A percentile compares a stretch with the other conserved stretches of the same genome.
Conservation (phyloP, 495 filamentous ascomycete genomes). For the Tuber microsphaerosporum region DNA sequence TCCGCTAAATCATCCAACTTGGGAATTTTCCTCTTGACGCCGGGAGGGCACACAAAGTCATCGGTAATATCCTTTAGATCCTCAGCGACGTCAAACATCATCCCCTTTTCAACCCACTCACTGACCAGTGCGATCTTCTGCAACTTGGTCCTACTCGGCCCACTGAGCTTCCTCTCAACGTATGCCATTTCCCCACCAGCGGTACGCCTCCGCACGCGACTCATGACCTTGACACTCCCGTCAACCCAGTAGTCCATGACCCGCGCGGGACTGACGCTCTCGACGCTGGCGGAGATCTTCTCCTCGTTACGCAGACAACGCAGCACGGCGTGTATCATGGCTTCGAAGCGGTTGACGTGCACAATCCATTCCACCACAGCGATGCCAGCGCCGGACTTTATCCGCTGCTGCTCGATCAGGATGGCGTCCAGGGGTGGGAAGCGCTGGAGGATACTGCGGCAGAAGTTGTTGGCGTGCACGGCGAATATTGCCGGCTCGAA, state of each 20-base stretch:
- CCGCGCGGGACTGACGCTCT: slow-evolving; percentile 22
- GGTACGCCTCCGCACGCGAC: slow-evolving; percentile 39
- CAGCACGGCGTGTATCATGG: slow-evolving; percentile 77
- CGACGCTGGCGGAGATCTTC: slow-evolving; percentile 15
- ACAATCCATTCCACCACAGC: slow-evolving; percentile 83
- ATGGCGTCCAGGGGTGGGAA: slow-evolving; percentile 59
- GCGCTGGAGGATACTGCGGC: slow-evolving; percentile 50
- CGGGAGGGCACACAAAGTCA: slow-evolving; percentile 18
- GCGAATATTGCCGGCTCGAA: slow-evolving; percentile 58
- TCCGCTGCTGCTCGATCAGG: slow-evolving; percentile 85
- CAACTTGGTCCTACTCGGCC: slow-evolving; percentile 49
- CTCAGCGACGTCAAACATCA: slow-evolving; percentile 42
- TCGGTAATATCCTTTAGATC: slow-evolving; percentile 44
- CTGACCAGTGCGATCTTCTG: slow-evolving; percentile 61
- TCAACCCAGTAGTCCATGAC: slow-evolving; percentile 32
- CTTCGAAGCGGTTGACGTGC: slow-evolving; percentile 81
- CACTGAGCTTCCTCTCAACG: slow-evolving; percentile 34
- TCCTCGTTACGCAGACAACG: slow-evolving; percentile 50
- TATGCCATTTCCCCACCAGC: slow-evolving; percentile 44
- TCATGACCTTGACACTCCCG: background rate
- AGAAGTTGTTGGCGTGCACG: slow-evolving; percentile 54
- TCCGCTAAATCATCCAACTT: slow-evolving; percentile 93
- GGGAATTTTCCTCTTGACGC: slow-evolving; percentile 31
- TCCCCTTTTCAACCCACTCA: slow-evolving; percentile 48
- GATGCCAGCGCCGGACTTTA: slow-evolving; percentile 57